Base-by-base conservation (phyloP, 1,284 basidiomycete species). In the Sanghuangporus baumii region DNA sequence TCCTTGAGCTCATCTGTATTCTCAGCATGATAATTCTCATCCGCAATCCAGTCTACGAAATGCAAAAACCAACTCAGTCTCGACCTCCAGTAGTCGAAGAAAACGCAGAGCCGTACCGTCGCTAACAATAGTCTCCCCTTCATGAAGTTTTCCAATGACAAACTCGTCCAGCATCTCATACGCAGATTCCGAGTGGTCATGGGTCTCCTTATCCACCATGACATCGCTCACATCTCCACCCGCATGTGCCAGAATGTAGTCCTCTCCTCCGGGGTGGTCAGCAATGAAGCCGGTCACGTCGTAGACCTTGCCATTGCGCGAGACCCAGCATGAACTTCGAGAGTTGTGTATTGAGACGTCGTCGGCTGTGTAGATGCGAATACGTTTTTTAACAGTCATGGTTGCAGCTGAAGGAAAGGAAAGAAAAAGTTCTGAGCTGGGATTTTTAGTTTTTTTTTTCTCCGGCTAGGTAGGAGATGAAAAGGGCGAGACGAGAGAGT, bases 161-260 rank as follows among this genome's bases (percentile, higher is more conserved):
- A 92, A 94, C 73, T 97, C 95, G 34, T 91, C 85, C 70, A 99
- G 74, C 86, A 99, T 92, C 51, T 91, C 89, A 73, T 93, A 99
- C 0, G 96, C 97, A 4, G 89, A 85, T 31, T 93, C 87, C 1
- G 94, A 96, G 74, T 99, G 97, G n/a, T 89, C 88, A 75, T 99
- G 97, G 70, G 92, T 87, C n/a, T 79, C 72, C 64, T 83, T 77
- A 74, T 97, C 89, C 70, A 83, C 83, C 96, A 99, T 98, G 65
- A 88, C 79, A 18, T 76, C 78, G 40, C 82, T 89, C 60, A 98
- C 82, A 72, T 98, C 94, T 75, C 87, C 85, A 40, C 94, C 95
- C 2, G 92, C 94, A 74, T 89, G 84, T 57, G 86, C 78, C 62
- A 94, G 79, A 68, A 95, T 84, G 67, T 90, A 74, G 69, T 94